Evolutionary conservation across 192 early-diverging fungal genomes (phyloP).

Genomic region (Backusella mclennaniae): DNA sequence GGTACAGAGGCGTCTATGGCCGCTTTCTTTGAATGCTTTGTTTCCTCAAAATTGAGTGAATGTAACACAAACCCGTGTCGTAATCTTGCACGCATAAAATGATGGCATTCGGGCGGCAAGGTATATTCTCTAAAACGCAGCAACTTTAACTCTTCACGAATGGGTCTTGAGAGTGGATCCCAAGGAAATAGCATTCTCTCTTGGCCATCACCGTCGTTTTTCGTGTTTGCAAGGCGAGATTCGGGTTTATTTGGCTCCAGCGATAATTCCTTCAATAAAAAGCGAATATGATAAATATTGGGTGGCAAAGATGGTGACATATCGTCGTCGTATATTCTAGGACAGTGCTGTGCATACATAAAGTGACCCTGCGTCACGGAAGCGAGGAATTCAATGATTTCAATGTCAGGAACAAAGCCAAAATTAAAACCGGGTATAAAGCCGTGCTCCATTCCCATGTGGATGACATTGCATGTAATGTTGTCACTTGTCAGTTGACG

Average conservation of each 20-base stretch:
- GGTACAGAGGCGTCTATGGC: not conserved
- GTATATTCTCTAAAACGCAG: slow-evolving; percentile 65
- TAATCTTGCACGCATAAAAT: slow-evolving; percentile 63
- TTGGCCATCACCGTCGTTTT: not conserved
- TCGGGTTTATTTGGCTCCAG: slow-evolving; percentile 27
- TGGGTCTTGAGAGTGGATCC: slow-evolving; percentile 59
- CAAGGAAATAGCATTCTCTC: slow-evolving; percentile 54
- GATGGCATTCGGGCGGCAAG: slow-evolving; percentile 55
- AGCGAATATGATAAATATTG: slow-evolving; percentile 51
- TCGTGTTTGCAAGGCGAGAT: not conserved
- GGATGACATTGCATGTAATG: slow-evolving; percentile 67
- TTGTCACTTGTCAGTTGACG: slow-evolving; percentile 61
- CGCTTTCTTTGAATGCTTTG: slow-evolving; percentile 31
- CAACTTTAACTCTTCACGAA: slow-evolving; percentile 57
- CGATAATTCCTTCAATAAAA: slow-evolving; percentile 46
- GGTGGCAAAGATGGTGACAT: slow-evolving; percentile 15
- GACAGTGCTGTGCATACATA: slow-evolving; percentile 68
- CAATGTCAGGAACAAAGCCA: slow-evolving; percentile 76
- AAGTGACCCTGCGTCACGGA: slow-evolving; percentile 67
- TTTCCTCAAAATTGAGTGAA: slow-evolving; percentile 47
- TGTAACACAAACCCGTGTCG: slow-evolving; percentile 70
- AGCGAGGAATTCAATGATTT: slow-evolving; percentile 68
- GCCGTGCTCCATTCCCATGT: slow-evolving; percentile 64
- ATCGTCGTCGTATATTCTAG: slow-evolving; percentile 18
- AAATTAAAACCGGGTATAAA: slow-evolving; percentile 69